Evolutionary conservation across 495 filamentous ascomycete genomes (phyloP), one percentile per base, ranked within the genome.

Genomic region (Talaromyces borbonicus): DNA sequence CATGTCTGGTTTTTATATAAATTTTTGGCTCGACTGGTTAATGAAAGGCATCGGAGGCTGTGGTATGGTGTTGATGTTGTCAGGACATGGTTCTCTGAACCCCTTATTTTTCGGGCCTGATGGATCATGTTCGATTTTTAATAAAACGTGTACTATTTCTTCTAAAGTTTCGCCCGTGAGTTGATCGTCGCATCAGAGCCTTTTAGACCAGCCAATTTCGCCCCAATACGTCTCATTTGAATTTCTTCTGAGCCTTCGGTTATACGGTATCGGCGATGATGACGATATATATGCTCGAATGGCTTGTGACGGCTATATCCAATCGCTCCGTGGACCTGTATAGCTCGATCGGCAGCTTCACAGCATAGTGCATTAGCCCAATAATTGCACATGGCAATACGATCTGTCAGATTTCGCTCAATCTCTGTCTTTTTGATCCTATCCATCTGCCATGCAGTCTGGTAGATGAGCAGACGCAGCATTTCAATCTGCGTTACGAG

Each of bases 311-410:
- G 56, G 33, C 61, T 67, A 41, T 71, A 70, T 18, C 69, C 68
- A 46, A 65, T 67, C 5, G 74, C 73, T 5, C 75, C 75, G 54
- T 77, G 71, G 19, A 78, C 68, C 57, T 80, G 76, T 20, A 80
- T 80, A 5, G 77, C 78, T 35, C 68, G 57, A 54, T 81, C 78
- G 5, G 78, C 75, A 26, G 77, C 74, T 52, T 80, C 63, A 27
- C 68, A 74, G 32, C 70, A 75, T 8, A 80, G 55, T 30, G 74
- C 56, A 52, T 80, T 79, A 1, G 71, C 78, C 71, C 74, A 80
- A 56, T 77, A 81, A 54, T 79, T 80, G 55, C 77, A 80, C 78
- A 81, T 80, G 43, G 59, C 63, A 9, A 81, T 73, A 51, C 75
- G 70, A 50, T 75, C 73, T 16, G 72, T 71, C 7, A 81, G 55